Evolutionary conservation across 2,329 filamentous ascomycete genomes (phyloP).

Genomic region (Scedosporium minutisporum): DNA sequence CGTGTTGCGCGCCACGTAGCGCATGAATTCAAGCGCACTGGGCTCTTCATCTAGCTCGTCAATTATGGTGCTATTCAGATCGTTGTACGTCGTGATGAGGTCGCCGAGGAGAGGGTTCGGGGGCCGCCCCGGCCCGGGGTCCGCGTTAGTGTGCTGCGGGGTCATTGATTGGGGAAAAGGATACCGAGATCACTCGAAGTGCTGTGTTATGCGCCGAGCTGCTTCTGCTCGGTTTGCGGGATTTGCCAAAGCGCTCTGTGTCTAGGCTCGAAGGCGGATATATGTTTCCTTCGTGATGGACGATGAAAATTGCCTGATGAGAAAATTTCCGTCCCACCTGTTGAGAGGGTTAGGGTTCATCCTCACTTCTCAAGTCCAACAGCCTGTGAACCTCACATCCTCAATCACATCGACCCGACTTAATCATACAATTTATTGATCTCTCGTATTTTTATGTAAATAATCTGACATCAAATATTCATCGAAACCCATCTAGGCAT

Average conservation of each 20-base stretch:
- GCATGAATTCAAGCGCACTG: slow-evolving; percentile 70
- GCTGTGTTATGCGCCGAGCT: no score
- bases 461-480: no score
- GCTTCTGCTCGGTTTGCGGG: no score
- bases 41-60: slow-evolving; percentile 56
- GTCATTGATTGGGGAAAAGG: not conserved
- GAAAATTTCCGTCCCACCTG: not conserved
- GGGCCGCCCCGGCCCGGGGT: not conserved
- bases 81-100: slow-evolving; percentile 47
- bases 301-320: not conserved
- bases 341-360: not conserved
- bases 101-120: not conserved
- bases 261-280: not conserved
- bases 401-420: no score
- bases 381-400: not conserved
- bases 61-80: slow-evolving; percentile 54
- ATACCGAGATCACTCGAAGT: no score
- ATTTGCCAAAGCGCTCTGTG: not conserved
- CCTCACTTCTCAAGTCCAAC: not conserved
- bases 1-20: slow-evolving; percentile 62
- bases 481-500: no score
- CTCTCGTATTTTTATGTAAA: no score
- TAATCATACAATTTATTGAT: no score
- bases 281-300: not conserved
- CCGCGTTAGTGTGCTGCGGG: not conserved